Evolutionary conservation across 148 eudicot species (phyloP), one percentile per base, ranked within the genome.

Genomic region (Silene latifolia): DNA sequence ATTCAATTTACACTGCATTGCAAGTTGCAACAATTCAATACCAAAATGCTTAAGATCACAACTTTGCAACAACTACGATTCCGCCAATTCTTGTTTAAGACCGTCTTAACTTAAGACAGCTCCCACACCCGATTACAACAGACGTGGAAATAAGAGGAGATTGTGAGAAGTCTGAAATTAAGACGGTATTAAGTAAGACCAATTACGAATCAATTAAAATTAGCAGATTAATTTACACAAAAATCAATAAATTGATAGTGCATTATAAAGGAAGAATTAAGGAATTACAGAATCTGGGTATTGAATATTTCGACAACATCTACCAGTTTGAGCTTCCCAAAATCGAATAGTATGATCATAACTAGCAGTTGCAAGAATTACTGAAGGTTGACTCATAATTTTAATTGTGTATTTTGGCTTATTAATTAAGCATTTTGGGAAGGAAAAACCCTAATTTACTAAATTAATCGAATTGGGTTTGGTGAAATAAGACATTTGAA

Each of bases 301-400:
- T 70, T 95, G 97, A 27, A 92, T 90, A 77, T 92, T 89, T 11
- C 97, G 88, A 78, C 90, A 90, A 79, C 98, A 92, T 27, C 84
- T 86, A 35, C 97, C 98, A 62, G 91, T 88, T 77, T 94, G 87
- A 8, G 97, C 92, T 80, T 95, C 97, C 97, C 97, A 95, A 78
- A 95, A 95, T 68, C 92, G 83, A 85, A 92, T 92, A 9, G 93
- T 92, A 77, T 90, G 97, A 80, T 95, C 98, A 81, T 92, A 95
- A 79, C 98, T 95, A 67, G 97, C 93, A 9, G 97, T 95, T 11
- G 96, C 90, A 20, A 88, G 73, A 60, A 88, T 81, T 77, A 86
- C 91, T 19, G 89, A 81, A 21, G 89, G 89, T 78, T 83, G 94
- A 80, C 82, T 87, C 92, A 91, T 90, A 78, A 61, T 48, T 58